Conservation (phyloP, 305 asterid species). For the Andrographis paniculata region DNA sequence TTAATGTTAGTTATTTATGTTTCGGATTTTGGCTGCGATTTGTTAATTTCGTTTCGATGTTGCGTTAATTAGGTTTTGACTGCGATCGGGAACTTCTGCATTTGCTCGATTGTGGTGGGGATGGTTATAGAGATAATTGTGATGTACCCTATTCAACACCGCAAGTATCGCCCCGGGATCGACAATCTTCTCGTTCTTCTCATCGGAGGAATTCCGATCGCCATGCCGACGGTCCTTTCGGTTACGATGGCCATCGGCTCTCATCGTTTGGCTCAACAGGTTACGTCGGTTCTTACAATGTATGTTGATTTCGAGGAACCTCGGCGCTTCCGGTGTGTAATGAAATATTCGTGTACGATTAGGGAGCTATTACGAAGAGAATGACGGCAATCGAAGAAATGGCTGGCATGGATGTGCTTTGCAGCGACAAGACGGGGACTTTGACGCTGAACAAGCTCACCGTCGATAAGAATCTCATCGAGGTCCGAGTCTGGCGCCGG, state of each 20-base stretch:
- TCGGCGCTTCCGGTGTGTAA: neutral
- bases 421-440: too few relatives aligned
- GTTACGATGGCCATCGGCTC: conserved; percentile 99
- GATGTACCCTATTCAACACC: conserved; percentile 93
- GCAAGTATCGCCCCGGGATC: conserved; percentile 88
- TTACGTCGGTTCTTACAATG: conserved; percentile 13
- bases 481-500: conserved; percentile 33
- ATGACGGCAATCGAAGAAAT: conserved; percentile 99
- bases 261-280: conserved; percentile 98
- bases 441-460: too few relatives aligned
- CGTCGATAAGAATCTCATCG: conserved; percentile 93
- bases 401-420: too few relatives aligned
- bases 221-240: conserved; percentile 98
- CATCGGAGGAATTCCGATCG: conserved; percentile 99
- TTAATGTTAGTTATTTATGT: too few relatives aligned
- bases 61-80: conserved; percentile 67
- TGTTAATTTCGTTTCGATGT: neutral
- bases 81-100: conserved; percentile 96
- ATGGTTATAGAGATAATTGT: conserved; percentile 88
- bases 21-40: too few relatives aligned
- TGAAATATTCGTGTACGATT: neutral
- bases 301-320: neutral
- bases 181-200: conserved; percentile 98
- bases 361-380: conserved; percentile 99
- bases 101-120: conserved; percentile 95